Conservation (phyloP, 208 protist species). For the Vickermania spadyakhi region DNA sequence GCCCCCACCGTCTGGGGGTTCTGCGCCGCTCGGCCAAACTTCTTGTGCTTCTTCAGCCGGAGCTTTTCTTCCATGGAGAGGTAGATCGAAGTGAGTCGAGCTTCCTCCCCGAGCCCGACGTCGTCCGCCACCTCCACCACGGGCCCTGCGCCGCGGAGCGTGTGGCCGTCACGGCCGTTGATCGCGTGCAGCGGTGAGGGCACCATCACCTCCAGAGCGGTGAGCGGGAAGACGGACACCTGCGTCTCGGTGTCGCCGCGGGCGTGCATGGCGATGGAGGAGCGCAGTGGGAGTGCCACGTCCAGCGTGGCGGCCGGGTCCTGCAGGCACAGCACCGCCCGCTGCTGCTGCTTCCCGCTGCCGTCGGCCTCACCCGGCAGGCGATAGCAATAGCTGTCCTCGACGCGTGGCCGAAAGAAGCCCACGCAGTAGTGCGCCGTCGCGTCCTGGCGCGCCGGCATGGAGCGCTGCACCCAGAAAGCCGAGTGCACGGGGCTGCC, state of each 20-base stretch:
- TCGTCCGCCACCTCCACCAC: not conserved
- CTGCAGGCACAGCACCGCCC: not conserved
- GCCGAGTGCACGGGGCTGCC: constrained; percentile 17
- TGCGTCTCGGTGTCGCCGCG: not conserved
- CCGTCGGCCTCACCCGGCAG: not conserved
- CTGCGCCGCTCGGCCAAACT: not conserved
- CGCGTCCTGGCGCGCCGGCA: not conserved
- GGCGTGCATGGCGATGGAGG: no score
- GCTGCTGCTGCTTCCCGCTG: not conserved
- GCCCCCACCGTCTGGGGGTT: not conserved
- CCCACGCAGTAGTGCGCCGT: constrained; percentile 8
- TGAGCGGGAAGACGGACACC: not conserved
- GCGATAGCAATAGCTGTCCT: not conserved
- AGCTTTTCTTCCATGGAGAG: not conserved
- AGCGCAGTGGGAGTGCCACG: not conserved
- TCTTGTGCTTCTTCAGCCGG: not conserved
- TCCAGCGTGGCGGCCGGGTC: not conserved
- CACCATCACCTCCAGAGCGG: not conserved
- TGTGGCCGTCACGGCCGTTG: not conserved
- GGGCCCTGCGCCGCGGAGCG: not conserved
- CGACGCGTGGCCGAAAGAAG: constrained; percentile 8
- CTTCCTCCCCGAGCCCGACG: not conserved
- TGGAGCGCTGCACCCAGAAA: constrained; percentile 10
- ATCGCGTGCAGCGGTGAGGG: not conserved
- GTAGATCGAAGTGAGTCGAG: not conserved